Conservation (phyloP, 768 basidiomycete genomes). For the Tephrocybe sp. region DNA sequence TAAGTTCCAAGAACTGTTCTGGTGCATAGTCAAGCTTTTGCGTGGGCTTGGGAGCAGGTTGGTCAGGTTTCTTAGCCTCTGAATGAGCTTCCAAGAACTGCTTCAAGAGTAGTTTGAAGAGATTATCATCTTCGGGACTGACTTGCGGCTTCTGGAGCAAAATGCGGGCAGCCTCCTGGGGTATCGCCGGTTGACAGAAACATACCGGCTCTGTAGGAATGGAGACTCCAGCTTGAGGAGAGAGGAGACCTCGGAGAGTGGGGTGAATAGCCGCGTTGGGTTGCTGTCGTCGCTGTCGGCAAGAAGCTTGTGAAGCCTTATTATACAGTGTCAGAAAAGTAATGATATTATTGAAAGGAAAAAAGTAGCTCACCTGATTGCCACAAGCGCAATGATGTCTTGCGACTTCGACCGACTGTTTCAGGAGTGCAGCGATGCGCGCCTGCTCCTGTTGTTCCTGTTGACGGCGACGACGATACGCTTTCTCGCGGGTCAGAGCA, state of each 20-base stretch:
- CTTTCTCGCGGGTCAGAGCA: conserved; percentile 7
- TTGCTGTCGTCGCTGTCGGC: background rate
- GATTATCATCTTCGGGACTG: background rate
- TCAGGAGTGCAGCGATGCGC: background rate
- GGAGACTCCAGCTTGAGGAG: background rate
- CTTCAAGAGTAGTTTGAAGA: background rate
- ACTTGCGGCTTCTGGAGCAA: background rate
- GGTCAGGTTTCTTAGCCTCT: background rate
- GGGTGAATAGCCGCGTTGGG: background rate
- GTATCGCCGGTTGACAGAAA: background rate
- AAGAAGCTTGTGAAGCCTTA: conserved; percentile 1
- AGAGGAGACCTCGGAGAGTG: background rate
- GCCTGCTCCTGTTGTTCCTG: conserved; percentile 5
- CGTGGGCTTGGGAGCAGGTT: background rate
- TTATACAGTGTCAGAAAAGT: background rate
- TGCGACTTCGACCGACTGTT: background rate
- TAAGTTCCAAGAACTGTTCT: background rate
- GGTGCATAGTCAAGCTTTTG: background rate
- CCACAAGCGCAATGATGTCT: background rate
- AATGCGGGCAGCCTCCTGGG: background rate
- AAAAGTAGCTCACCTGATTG: conserved; percentile 3
- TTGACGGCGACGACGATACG: conserved; percentile 1
- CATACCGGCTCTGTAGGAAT: conserved; percentile 4
- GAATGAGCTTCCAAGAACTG: background rate
- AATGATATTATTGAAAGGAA: background rate